Evolutionary conservation across 805 yeast species (phyloP).

Genomic region (Komagataella ulmi): DNA sequence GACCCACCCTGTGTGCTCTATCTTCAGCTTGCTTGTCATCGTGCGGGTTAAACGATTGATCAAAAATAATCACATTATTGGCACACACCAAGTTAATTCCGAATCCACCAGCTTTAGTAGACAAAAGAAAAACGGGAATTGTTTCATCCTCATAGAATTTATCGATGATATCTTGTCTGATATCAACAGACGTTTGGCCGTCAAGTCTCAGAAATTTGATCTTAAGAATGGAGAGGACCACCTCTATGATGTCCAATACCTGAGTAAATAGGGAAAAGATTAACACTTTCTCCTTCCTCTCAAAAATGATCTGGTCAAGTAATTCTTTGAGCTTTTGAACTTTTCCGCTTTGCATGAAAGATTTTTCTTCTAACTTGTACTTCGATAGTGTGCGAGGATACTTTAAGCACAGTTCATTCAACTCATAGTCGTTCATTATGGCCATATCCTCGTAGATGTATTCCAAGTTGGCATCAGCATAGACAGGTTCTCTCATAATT

Average conservation of each 20-base stretch:
- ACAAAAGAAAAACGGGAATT: conserved; percentile 76
- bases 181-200: conserved; percentile 89
- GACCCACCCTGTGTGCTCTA: conserved; percentile 96
- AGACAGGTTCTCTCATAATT: conserved; percentile 73
- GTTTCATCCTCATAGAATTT: conserved; percentile 69
- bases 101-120: conserved; percentile 98
- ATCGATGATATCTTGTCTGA: conserved; percentile 86
- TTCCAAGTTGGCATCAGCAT: conserved; percentile 57
- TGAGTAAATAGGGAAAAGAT: conserved; percentile 90
- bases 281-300: conserved; percentile 55
- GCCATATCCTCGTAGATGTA: conserved; percentile 90
- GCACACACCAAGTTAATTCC: conserved; percentile 97
- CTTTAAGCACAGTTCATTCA: conserved; percentile 57
- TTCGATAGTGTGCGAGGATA: conserved; percentile 54
- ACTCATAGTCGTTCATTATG: conserved; percentile 86
- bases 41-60: conserved; percentile 93
- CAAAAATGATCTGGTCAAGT: conserved; percentile 38
- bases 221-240: conserved; percentile 46
- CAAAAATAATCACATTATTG: conserved; percentile 80
- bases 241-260: conserved; percentile 77
- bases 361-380: conserved; percentile 38
- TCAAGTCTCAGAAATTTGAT: conserved; percentile 76
- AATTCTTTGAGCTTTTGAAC: conserved; percentile 41
- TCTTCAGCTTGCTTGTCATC: conserved; percentile 99
- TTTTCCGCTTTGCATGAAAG: conserved; percentile 61